Evolutionary conservation across 164 flowering plant genomes (phyloP).

Genomic region (Cinnamomum chago): DNA sequence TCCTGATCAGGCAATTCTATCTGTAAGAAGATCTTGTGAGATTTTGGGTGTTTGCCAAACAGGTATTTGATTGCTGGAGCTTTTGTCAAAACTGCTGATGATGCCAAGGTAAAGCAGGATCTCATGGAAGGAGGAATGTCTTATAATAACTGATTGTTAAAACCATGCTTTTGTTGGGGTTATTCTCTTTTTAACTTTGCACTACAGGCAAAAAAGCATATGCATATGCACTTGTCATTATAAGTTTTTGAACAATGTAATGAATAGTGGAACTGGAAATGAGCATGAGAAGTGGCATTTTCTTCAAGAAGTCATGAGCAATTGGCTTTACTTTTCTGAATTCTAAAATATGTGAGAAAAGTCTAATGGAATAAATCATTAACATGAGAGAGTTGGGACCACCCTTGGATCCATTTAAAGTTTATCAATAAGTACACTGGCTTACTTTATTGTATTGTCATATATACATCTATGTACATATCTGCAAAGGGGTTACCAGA

Average conservation of each 20-base stretch:
- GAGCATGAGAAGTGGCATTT: conserved; percentile 1
- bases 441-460: no score
- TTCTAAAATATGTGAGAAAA: conserved; percentile 2
- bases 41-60: neutral
- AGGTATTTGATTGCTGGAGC: no score
- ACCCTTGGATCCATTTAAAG: no score
- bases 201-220: neutral
- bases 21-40: neutral
- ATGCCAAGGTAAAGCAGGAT: neutral
- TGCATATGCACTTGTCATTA: neutral
- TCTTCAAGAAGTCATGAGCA: neutral
- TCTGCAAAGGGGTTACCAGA: no score
- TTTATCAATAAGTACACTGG: no score
- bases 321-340: neutral
- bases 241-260: neutral
- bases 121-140: neutral
- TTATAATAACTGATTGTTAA: neutral
- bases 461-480: no score
- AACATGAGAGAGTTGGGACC: no score
- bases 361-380: neutral
- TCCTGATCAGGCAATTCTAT: neutral
- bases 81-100: neutral
- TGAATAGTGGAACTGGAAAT: neutral
- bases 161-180: neutral
- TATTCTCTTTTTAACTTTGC: neutral